A percentile compares a stretch with the other conserved stretches of the same genome.
Conservation (phyloP, 805 yeast species). For the Yarrowia alimentaria region DNA sequence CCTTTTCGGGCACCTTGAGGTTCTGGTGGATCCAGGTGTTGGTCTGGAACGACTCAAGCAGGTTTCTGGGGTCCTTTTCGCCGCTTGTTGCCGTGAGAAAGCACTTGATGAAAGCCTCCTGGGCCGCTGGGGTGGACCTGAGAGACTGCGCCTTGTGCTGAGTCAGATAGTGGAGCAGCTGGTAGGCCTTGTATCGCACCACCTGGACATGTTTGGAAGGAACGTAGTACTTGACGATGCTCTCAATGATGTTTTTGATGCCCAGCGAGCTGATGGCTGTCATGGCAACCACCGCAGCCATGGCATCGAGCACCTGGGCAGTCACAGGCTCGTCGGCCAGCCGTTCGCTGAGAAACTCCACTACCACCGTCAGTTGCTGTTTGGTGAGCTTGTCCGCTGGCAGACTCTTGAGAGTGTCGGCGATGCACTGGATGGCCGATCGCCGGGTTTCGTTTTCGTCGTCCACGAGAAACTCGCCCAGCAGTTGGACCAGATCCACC, state of each 20-base stretch:
- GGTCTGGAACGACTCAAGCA: slow-evolving; percentile 65
- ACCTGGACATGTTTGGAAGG: slow-evolving; percentile 31
- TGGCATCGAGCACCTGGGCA: slow-evolving; percentile 53
- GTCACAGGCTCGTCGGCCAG: slow-evolving; percentile 61
- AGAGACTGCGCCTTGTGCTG: slow-evolving; percentile 27
- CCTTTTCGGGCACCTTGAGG: slow-evolving; percentile 44
- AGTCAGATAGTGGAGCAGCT: slow-evolving; percentile 52
- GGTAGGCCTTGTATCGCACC: slow-evolving; percentile 45
- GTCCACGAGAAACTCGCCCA: slow-evolving; percentile 64
- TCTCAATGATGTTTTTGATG: slow-evolving; percentile 40
- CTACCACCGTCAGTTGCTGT: slow-evolving; percentile 41
- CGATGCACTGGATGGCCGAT: slow-evolving; percentile 44
- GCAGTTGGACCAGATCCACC: slow-evolving; percentile 52
- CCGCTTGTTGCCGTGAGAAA: slow-evolving; percentile 73
- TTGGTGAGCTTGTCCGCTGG: slow-evolving; percentile 39
- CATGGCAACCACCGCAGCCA: slow-evolving; percentile 53
- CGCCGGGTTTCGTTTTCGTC: slow-evolving; percentile 54
- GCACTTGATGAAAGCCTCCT: slow-evolving; percentile 50
- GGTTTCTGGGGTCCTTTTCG: slow-evolving; percentile 92
- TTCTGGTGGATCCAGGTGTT: slow-evolving; percentile 48
- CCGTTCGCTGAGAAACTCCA: slow-evolving; percentile 60
- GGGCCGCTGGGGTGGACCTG: slow-evolving; percentile 30
- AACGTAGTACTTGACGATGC: slow-evolving; percentile 39
- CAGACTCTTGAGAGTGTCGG: slow-evolving; percentile 42
- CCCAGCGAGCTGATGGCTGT: slow-evolving; percentile 43